A percentile compares a stretch with the other conserved stretches of the same genome.
phyloP scores from a whole-genome alignment of 331 rosid species.

The Stylosanthes scabra region DNA sequence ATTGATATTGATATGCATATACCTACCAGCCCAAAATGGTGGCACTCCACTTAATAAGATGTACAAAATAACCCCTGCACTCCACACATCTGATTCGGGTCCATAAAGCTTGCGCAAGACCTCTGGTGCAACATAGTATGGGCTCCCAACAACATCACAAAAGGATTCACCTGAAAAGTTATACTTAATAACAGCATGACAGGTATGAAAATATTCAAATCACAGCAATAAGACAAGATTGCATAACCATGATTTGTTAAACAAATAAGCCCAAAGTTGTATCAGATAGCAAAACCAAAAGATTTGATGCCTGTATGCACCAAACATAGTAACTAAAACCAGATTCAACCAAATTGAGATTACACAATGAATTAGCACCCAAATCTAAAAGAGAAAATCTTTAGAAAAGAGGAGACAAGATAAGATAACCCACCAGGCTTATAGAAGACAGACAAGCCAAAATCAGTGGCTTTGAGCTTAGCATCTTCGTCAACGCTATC shows the following conservation, averaged over 20 bases:
- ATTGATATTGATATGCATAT: slow-evolving; percentile 28
- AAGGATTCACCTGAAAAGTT: slow-evolving; percentile 57
- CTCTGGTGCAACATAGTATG: slow-evolving; percentile 73
- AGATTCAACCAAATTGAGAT: slow-evolving; percentile 16
- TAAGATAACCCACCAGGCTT: slow-evolving; percentile 51
- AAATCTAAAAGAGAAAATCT: neutral
- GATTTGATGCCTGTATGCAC: no score
- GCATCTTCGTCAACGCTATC: slow-evolving; percentile 57
- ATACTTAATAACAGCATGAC: slow-evolving; percentile 29
- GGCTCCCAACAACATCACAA: slow-evolving; percentile 67
- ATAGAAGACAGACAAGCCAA: slow-evolving; percentile 60
- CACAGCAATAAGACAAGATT: slow-evolving; percentile 10
- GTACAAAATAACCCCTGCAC: slow-evolving; percentile 72
- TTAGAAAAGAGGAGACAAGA: neutral
- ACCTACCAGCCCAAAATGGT: slow-evolving; percentile 67
- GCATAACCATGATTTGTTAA: slow-evolving; percentile 11
- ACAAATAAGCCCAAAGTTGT: neutral
- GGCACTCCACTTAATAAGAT: slow-evolving; percentile 66
- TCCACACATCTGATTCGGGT: slow-evolving; percentile 70
- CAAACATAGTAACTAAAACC: no score
- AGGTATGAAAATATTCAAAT: neutral
- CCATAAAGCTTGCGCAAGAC: slow-evolving; percentile 63
- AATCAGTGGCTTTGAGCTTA: slow-evolving; percentile 61
- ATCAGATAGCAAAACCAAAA: neutral
- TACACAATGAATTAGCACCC: neutral